A percentile compares a stretch with the other conserved stretches of the same genome.
These are phyloP conservation scores for Cyberlindnera samutprakarnensis DNA, from an alignment of 805 yeast genomes.

Conservation along the genomic window DNA sequence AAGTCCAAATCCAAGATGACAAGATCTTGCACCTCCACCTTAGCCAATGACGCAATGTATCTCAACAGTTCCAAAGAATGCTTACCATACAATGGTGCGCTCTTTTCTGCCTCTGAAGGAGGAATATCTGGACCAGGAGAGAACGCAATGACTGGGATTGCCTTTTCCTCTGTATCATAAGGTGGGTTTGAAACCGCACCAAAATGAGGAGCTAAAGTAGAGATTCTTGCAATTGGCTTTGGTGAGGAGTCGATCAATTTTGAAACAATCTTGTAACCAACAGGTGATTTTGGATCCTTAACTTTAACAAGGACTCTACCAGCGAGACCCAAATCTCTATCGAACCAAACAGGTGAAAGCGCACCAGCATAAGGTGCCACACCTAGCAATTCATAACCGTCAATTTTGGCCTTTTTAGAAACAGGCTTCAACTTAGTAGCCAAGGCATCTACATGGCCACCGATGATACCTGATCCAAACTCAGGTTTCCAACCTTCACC, in stretches of 20 bases:
- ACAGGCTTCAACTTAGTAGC: slow-evolving; percentile 66
- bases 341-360: slow-evolving; percentile 62
- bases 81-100: slow-evolving; percentile 58
- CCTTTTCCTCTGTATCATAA: slow-evolving; percentile 68
- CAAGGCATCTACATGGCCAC: slow-evolving; percentile 71
- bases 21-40: slow-evolving; percentile 51
- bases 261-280: slow-evolving; percentile 28
- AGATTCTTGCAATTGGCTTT: slow-evolving; percentile 70
- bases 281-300: slow-evolving; percentile 16
- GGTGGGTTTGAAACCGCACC: slow-evolving; percentile 65
- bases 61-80: slow-evolving; percentile 65
- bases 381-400: slow-evolving; percentile 73
- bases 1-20: slow-evolving; percentile 69
- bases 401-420: slow-evolving; percentile 51
- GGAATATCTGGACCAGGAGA: slow-evolving; percentile 30
- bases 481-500: slow-evolving; percentile 62
- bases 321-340: slow-evolving; percentile 79
- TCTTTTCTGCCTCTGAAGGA: slow-evolving; percentile 52
- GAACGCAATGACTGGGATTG: slow-evolving; percentile 73
- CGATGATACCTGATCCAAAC: slow-evolving; percentile 62
- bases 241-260: slow-evolving; percentile 52
- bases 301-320: slow-evolving; percentile 60
- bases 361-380: slow-evolving; percentile 83
- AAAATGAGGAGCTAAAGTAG: slow-evolving; percentile 83
- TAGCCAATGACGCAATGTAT: slow-evolving; percentile 56